These are phyloP conservation scores for Coleophoma eucalyptorum DNA, from an alignment of 2,329 filamentous ascomycete species.

Conservation along the genomic window DNA sequence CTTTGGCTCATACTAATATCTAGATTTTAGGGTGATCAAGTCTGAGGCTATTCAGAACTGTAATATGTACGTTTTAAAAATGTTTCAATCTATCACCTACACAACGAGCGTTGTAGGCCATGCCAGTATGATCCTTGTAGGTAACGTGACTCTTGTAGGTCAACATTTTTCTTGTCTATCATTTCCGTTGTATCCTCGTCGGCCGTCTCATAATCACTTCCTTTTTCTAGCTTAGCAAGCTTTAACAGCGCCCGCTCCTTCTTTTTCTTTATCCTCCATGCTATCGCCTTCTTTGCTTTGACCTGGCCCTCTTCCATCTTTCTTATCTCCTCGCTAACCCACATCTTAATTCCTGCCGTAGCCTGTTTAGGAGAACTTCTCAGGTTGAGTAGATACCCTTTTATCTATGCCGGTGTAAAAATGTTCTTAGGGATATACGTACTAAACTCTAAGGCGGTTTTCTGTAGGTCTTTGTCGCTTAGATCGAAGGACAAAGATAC, in stretches of 20 bases:
- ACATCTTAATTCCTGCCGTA: conserved; percentile 81
- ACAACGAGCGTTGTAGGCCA: too few relatives aligned
- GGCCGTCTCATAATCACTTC: too few relatives aligned
- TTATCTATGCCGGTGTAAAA: conserved; percentile 46
- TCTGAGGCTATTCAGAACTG: too few relatives aligned
- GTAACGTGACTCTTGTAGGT: too few relatives aligned
- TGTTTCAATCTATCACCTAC: too few relatives aligned
- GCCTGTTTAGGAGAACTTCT: conserved; percentile 64
- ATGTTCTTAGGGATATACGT: conserved; percentile 42
- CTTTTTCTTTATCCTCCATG: conserved; percentile 11
- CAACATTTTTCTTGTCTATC: too few relatives aligned
- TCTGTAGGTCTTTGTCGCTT: conserved; percentile 25
- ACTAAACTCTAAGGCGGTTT: conserved; percentile 51
- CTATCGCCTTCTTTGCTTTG: conserved; percentile 6
- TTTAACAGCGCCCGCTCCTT: background rate
- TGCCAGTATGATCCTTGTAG: too few relatives aligned
- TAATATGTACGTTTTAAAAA: too few relatives aligned
- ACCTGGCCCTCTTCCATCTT: conserved; percentile 52
- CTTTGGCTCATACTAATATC: too few relatives aligned
- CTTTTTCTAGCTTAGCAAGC: too few relatives aligned
- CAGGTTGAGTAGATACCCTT: conserved; percentile 40
- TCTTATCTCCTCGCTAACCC: conserved; percentile 84
- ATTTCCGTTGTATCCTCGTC: too few relatives aligned
- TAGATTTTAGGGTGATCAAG: too few relatives aligned
- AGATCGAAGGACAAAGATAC: conserved; percentile 5